Base-by-base conservation (phyloP, 257 asterid species). In the Forsythia viridissima region DNA sequence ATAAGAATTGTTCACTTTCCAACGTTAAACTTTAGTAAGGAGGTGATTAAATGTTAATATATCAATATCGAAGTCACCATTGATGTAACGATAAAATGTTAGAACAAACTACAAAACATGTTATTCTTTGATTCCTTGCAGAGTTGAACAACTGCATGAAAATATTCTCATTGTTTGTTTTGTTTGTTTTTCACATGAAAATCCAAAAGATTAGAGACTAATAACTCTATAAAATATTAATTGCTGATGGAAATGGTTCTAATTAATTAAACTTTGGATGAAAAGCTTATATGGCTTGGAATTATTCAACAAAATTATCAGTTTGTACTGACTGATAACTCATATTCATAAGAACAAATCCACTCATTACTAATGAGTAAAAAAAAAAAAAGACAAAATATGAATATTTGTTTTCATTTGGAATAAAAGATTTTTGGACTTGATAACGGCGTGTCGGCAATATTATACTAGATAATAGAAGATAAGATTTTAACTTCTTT, bases 121-220 rank as follows among this genome's bases (percentile, higher is more conserved):
- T 1, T 15, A 48, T 48, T 8, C 7, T 21, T 52, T 41, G 80
- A 78, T 78, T 57, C 82, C 85, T 67, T 74, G 77, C 59, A 40
- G 37, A 73, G 73, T 34, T 40, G 63, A 44, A 51, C 71, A 70
- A 59, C 69, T 36, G 42, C 59, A 55, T n/a, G 68, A 11, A 52
- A 59, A 59, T 34, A 68, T 72, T 67, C 76, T 67, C 46, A 20
- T 36, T 36, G 76, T 73, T 30, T 83, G 11, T 30, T 71, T 13
- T 48, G 15, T 70, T 65, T 70, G 52, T 66, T 48, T 57, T 20
- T 57, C 18, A 16, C 66, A 57, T 57, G 66, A 15, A 5, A 59
- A 9, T n/a, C 6, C 67, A 59, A 59, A 21, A 59, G 36, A 59
- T 20, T 7, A n/a, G 67, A 59, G 67, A 59, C 51, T 59, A 0